Evolutionary conservation across 345 rosid species (phyloP), one percentile per base, ranked within the genome.

Genomic region (Rhizophora apiculata): DNA sequence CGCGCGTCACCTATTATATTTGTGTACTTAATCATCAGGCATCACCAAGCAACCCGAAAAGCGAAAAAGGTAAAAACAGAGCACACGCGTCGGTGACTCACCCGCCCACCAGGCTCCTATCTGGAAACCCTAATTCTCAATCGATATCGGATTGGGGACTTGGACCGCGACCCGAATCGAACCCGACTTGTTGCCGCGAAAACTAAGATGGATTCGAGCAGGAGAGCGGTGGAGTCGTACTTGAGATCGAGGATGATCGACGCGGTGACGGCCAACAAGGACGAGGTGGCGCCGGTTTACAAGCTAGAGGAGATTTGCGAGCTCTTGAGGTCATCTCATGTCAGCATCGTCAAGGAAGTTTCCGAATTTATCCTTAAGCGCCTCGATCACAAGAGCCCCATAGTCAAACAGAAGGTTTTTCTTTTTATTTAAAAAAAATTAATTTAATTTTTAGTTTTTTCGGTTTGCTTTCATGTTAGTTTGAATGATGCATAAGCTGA

Each of bases 211-310:
- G 98, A 95, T 82, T 92, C 99, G 65, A 95, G 99, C 83, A 87
- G 98, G 76, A 88, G 98, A 82, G 99, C 99, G 21, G 98, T 95
- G 82, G 99, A 95, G 72, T 90, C 99, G 70, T 95, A 90, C 72
- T 90, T 98, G 99, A 86, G 99, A 70, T 92, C 98, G 74, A 80
- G 92, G 82, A 84, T 95, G 94, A 71, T 92, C 64, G 99, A 95
- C 46, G 92, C 76, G 62, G 98, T 89, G 6, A 92, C 99, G 8
- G 87, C 98, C 22, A 88, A 88, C 62, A 98, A 95, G 70, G 97
- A 92, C 69, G 90, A 90, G 74, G 97, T 92, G 21, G 70, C 99
- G n/a, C 97, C 99, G 29, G 99, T 92, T 36, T 95, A 90, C 81
- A 95, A 95, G 70, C 72, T 95, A 72, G 99, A 95, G 82, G 99